Base-by-base conservation (phyloP, 78 protist species). In the Dictyostelium purpureum region DNA sequence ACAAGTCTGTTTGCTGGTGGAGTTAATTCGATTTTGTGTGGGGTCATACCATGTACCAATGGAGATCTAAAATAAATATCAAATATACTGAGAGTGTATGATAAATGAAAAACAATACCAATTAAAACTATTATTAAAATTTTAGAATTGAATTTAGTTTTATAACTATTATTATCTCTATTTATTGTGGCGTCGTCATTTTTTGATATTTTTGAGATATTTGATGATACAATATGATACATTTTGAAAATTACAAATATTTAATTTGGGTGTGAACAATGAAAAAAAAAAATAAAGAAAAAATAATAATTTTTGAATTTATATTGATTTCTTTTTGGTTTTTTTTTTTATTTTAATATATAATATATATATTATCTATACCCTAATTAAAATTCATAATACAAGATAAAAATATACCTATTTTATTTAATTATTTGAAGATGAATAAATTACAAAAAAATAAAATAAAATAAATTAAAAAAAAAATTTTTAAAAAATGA, bases 51-150 rank as follows among this genome's bases (percentile, higher is more conserved):
- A 61, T 91, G 93, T 1, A 93, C 95, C 2, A 97, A 19, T n/a
- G 99, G 99, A 6, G 97, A 87, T n/a, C 94, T 31, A 71, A 96
- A 97, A 75, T 97, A 97, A 38, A 97, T 94, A 82, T 97, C 98
- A 45, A 97, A 95, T 2, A 96, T 93, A 47, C 89, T 69, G 0
- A 77, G n/a, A 5, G 87, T 35, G 47, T 52, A 94, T 6, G 79
- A 59, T 37, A 70, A 42, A 77, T 97, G 99, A 47, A 96, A 93
- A 12, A 88, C 6, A 7, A 95, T 81, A 31, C 94, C 96, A 28
- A 95, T 26, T 42, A 95, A 28, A 2, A 90, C 76, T 33, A 85
- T 85, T 18, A 85, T 33, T 42, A 70, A 40, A 11, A 85, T 59
- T 69, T 85, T 85, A 10, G 69, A 40, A 61, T 85, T 85, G 52